Percentiles rank a stretch among this genome's conserved stretches.
These are phyloP conservation scores for Torulaspora indica DNA, from an alignment of 805 yeast species.

Conservation along the genomic window DNA sequence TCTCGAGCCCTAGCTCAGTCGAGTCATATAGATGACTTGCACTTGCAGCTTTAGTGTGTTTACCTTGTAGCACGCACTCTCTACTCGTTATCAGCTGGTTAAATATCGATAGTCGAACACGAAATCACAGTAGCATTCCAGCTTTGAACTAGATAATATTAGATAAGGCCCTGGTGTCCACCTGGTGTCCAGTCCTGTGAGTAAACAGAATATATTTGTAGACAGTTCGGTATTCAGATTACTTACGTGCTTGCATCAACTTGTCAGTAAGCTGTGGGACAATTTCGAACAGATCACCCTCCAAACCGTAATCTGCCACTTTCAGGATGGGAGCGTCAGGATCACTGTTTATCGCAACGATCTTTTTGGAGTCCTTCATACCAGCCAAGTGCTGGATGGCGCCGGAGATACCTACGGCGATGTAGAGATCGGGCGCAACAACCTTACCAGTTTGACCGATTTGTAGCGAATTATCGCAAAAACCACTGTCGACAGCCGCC, in stretches of 20 bases:
- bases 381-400: constrained; percentile 99
- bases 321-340: constrained; percentile 92
- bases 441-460: constrained; percentile 98
- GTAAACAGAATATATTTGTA: background rate
- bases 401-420: constrained; percentile 93
- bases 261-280: constrained; percentile 89
- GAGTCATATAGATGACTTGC: background rate
- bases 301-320: constrained; percentile 83
- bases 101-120: background rate
- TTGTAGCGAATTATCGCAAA: constrained; percentile 91
- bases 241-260: constrained; percentile 30
- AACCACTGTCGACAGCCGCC: constrained; percentile 96
- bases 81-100: background rate
- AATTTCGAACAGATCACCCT: constrained; percentile 79
- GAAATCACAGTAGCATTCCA: background rate
- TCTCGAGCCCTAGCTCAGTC: background rate
- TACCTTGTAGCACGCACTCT: too few species aligned
- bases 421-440: constrained; percentile 90
- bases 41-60: background rate
- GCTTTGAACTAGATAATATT: background rate
- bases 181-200: background rate
- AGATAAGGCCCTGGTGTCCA: background rate
- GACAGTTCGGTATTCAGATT: background rate
- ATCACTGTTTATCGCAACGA: constrained; percentile 92
- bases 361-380: constrained; percentile 91